Conservation (phyloP, 202 grass and related monocot species). For the Panicum virgatum region DNA sequence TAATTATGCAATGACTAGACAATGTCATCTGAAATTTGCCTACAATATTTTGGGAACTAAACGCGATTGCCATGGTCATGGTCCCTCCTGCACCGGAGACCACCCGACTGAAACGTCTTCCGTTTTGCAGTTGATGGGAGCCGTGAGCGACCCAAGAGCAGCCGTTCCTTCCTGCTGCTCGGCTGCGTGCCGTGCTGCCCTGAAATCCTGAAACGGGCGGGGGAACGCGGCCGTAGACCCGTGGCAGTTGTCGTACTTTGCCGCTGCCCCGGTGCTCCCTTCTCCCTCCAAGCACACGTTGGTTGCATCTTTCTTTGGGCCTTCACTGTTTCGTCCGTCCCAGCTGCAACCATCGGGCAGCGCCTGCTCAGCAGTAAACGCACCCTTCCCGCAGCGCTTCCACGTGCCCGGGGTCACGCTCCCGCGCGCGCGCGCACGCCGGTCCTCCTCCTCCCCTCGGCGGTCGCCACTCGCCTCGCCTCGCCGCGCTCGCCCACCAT, state of each 20-base stretch:
- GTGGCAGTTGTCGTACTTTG: not conserved
- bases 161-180: not conserved
- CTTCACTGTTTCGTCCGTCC: not conserved
- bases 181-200: not conserved
- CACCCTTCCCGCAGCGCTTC: constrained; percentile 30
- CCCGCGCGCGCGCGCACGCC: constrained; percentile 20
- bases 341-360: not conserved
- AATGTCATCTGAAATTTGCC: too few species aligned
- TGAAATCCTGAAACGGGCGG: not conserved
- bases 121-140: not conserved
- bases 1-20: too few species aligned
- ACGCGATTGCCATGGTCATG: too few species aligned
- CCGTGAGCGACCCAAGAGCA: not conserved
- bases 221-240: not conserved
- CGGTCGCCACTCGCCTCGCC: not conserved
- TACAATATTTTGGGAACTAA: too few species aligned
- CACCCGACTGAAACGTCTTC: not conserved
- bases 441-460: not conserved
- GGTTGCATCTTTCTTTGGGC: not conserved
- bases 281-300: not conserved
- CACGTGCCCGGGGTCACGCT: constrained; percentile 51
- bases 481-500: constrained; percentile 15
- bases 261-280: too few species aligned
- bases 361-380: constrained; percentile 37
- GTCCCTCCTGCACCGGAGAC: too few species aligned